phyloP scores from a whole-genome alignment of 2,329 filamentous ascomycete species.

The Aureobasidium leucospermi region DNA sequence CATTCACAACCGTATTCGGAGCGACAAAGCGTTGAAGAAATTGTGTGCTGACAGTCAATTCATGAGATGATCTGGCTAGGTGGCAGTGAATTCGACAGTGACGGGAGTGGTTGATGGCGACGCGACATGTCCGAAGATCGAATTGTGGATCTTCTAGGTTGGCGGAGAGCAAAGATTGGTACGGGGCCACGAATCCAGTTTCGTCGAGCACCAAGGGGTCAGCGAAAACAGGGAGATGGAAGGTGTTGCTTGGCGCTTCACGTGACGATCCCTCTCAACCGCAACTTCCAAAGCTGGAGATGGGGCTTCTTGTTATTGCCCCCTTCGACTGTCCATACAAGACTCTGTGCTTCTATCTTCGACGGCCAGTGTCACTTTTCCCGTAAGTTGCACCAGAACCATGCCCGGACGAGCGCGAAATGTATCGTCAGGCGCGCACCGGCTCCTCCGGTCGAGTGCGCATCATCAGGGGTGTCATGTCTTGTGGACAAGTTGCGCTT shows the following conservation, averaged over 20 bases:
- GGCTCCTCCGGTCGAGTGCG: slow-evolving; percentile 1
- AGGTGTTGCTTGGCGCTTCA: slow-evolving; percentile 4
- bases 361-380: slow-evolving; percentile 11
- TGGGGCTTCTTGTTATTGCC: slow-evolving; percentile 13
- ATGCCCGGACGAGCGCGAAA: neutral
- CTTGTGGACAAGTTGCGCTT: slow-evolving; percentile 14
- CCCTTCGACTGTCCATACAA: slow-evolving; percentile 11
- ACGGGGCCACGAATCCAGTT: slow-evolving; percentile 12
- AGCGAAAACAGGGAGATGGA: slow-evolving; percentile 6
- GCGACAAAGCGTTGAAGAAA: neutral
- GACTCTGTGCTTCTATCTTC: slow-evolving; percentile 1
- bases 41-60: no score
- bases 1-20: slow-evolving; percentile 7
- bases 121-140: neutral
- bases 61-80: neutral
- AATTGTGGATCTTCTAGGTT: slow-evolving; percentile 3
- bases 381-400: slow-evolving; percentile 4
- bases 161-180: neutral
- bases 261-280: slow-evolving; percentile 9
- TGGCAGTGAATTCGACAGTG: neutral
- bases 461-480: slow-evolving; percentile 12
- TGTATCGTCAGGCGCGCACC: neutral
- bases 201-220: neutral
- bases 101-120: neutral
- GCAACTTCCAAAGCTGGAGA: slow-evolving; percentile 13